Evolutionary conservation across 257 asterid species (phyloP).

Genomic region (Eucommia ulmoides): DNA sequence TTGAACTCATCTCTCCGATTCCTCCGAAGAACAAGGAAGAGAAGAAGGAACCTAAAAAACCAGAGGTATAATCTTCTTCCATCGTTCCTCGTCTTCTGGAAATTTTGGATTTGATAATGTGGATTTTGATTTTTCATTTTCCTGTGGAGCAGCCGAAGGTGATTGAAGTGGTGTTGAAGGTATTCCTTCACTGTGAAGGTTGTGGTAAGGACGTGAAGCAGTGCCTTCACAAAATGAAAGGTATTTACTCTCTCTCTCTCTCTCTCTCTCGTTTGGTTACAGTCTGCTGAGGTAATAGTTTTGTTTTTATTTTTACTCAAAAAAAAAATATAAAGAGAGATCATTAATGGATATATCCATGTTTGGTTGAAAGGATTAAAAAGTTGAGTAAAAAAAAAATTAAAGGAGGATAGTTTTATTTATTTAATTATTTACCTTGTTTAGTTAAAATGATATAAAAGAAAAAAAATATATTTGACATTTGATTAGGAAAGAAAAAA

Average conservation of each 20-base stretch:
- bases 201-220: slow-evolving; percentile 56
- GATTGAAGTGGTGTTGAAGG: neutral
- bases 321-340: too few species aligned
- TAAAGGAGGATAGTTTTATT: neutral
- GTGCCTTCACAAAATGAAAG: slow-evolving; percentile 49
- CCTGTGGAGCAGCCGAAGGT: neutral
- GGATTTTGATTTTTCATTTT: neutral
- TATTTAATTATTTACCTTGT: neutral
- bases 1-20: neutral
- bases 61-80: neutral
- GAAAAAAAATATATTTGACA: too few species aligned
- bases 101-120: neutral
- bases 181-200: slow-evolving; percentile 45
- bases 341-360: too few species aligned
- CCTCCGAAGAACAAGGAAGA: neutral
- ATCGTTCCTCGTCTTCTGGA: neutral
- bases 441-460: too few species aligned
- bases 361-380: neutral
- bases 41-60: neutral
- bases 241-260: slow-evolving; percentile 8
- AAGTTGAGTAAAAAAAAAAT: neutral
- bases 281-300: neutral
- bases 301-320: neutral
- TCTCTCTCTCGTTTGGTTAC: neutral
- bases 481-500: too few species aligned